Percentiles rank a stretch among this genome's conserved stretches.
Conservation (phyloP, 164 flowering plant species). For the Vitis amurensis region DNA sequence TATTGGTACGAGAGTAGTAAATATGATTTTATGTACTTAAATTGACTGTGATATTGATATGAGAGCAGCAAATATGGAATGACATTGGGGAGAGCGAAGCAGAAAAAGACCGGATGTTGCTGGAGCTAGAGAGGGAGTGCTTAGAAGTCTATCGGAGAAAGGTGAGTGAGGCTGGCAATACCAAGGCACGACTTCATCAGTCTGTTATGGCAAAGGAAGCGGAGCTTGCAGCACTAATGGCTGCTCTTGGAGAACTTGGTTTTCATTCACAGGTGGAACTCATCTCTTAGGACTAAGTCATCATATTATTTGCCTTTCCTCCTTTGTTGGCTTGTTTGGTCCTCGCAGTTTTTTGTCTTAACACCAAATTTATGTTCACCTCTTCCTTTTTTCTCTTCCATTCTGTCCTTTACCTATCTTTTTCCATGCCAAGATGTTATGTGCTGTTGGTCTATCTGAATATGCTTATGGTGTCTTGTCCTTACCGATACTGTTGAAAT, state of each 20-base stretch:
- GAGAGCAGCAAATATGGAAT: slow-evolving; percentile 77
- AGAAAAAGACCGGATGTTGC: slow-evolving; percentile 74
- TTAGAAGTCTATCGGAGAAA: slow-evolving; percentile 77
- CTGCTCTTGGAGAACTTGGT: slow-evolving; percentile 75
- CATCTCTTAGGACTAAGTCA: neutral
- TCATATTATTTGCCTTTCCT: neutral
- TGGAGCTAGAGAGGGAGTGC: slow-evolving; percentile 86
- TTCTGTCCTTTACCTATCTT: too few relatives aligned
- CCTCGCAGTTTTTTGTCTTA: too few relatives aligned
- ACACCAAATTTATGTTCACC: too few relatives aligned
- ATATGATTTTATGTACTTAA: neutral
- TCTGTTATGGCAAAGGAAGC: slow-evolving; percentile 83
- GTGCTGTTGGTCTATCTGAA: too few relatives aligned
- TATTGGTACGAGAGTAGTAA: neutral
- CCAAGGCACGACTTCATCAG: slow-evolving; percentile 81
- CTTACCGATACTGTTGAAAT: too few relatives aligned
- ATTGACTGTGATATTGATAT: slow-evolving; percentile 7
- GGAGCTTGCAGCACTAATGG: slow-evolving; percentile 81
- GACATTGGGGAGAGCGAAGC: slow-evolving; percentile 88
- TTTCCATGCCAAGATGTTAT: too few relatives aligned
- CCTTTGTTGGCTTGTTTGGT: neutral
- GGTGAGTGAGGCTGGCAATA: slow-evolving; percentile 80
- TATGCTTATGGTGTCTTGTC: too few relatives aligned
- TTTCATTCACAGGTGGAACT: slow-evolving; percentile 57
- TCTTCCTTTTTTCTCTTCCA: too few relatives aligned